phyloP scores from a whole-genome alignment of 2,329 filamentous ascomycete genomes.

The Microdochium nivale region DNA sequence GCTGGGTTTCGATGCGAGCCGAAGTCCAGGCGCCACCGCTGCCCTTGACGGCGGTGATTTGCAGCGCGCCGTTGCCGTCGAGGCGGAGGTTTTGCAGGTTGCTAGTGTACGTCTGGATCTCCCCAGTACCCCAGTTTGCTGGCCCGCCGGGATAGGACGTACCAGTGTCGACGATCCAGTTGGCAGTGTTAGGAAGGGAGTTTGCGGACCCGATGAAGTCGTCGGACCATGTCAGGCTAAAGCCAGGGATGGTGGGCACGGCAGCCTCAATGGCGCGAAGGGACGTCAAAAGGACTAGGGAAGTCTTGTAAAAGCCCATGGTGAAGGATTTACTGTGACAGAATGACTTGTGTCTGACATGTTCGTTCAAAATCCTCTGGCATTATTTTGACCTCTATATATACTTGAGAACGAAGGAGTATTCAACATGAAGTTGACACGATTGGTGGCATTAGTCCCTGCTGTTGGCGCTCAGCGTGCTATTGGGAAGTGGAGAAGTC shows the following conservation, averaged over 20 bases:
- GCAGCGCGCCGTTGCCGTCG: slow-evolving; percentile 24
- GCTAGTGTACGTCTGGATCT: slow-evolving; percentile 36
- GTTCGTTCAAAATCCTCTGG: not conserved
- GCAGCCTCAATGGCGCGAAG: not conserved
- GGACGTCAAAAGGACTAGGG: not conserved
- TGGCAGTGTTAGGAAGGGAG: slow-evolving; percentile 24
- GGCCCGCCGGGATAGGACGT: slow-evolving; percentile 37
- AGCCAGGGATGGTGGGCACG: not conserved
- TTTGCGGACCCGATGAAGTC: slow-evolving; percentile 23
- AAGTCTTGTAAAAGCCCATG: not conserved
- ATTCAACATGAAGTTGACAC: not conserved
- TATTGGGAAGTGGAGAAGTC: not conserved
- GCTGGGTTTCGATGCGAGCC: slow-evolving; percentile 30
- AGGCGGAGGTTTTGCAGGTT: slow-evolving; percentile 29
- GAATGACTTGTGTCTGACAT: not conserved
- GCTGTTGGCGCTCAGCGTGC: not conserved
- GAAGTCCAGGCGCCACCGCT: slow-evolving; percentile 29
- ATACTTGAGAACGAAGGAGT: not conserved
- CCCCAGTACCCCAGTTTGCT: slow-evolving; percentile 37
- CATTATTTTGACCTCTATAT: not conserved
- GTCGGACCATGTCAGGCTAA: slow-evolving; percentile 9
- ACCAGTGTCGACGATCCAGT: slow-evolving; percentile 35
- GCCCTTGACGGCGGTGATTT: slow-evolving; percentile 24
- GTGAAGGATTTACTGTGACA: not conserved
- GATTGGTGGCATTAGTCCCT: not conserved